Evolutionary conservation across 257 asterid genomes (phyloP).

Genomic region (Jacaranda mimosifolia): DNA sequence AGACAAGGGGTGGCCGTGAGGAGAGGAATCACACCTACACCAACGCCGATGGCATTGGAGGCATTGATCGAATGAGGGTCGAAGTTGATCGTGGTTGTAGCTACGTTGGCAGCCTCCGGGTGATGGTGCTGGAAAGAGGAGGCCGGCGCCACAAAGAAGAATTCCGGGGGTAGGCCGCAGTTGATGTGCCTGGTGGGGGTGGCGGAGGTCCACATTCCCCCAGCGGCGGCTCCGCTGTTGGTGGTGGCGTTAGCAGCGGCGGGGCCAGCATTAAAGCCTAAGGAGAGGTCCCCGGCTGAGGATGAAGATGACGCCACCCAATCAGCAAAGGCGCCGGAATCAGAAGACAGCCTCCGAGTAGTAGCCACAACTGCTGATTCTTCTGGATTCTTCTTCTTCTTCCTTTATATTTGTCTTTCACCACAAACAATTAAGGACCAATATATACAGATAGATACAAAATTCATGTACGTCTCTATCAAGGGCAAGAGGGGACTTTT

Average conservation of each 20-base stretch:
- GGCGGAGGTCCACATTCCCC: constrained; percentile 67
- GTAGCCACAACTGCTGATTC: constrained; percentile 74
- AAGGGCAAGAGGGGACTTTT: constrained; percentile 1
- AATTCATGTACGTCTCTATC: constrained; percentile 30
- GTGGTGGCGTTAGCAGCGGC: constrained; percentile 36
- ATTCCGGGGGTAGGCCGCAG: constrained; percentile 68
- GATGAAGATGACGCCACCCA: constrained; percentile 71
- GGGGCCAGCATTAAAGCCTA: constrained; percentile 80
- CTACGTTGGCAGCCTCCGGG: constrained; percentile 34
- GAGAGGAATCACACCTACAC: constrained; percentile 57
- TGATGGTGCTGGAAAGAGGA: constrained; percentile 56
- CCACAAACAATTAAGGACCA: neutral
- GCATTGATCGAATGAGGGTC: constrained; percentile 51
- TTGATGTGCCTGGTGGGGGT: constrained; percentile 61
- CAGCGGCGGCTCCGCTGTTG: constrained; percentile 34
- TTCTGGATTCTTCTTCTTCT: neutral
- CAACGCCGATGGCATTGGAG: constrained; percentile 46
- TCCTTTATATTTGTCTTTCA: neutral
- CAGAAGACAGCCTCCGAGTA: constrained; percentile 61
- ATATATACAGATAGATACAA: neutral
- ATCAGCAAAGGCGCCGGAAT: constrained; percentile 71
- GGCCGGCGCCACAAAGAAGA: constrained; percentile 77
- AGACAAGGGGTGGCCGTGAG: constrained; percentile 60
- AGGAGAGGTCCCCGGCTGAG: constrained; percentile 70
- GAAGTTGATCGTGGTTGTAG: constrained; percentile 55